These are phyloP conservation scores for Biancaea sappan DNA, from an alignment of 306 rosid species.

Conservation along the genomic window DNA sequence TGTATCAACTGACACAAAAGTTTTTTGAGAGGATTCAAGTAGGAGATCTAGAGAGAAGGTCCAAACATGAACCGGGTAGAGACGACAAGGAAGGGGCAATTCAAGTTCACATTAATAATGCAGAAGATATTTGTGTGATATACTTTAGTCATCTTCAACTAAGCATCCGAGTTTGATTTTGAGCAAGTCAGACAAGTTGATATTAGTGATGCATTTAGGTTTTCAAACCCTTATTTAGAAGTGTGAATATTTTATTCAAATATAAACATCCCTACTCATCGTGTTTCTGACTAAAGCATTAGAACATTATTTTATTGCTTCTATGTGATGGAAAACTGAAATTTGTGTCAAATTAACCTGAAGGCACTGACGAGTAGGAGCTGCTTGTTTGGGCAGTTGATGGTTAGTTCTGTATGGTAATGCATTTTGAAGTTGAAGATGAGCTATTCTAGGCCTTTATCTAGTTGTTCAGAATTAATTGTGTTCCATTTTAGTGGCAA, in stretches of 20 bases:
- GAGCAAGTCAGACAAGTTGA: neutral
- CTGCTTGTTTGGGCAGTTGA: neutral
- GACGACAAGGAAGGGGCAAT: conserved; percentile 11
- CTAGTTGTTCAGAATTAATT: neutral
- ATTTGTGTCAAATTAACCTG: neutral
- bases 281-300: neutral
- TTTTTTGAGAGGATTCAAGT: neutral
- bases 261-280: neutral
- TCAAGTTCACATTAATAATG: neutral
- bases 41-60: conserved; percentile 7
- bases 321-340: neutral
- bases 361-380: neutral
- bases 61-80: conserved; percentile 9
- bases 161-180: conserved; percentile 6
- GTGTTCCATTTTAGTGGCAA: neutral
- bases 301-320: neutral
- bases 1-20: neutral
- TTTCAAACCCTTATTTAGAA: neutral
- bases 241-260: neutral
- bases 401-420: neutral
- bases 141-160: neutral
- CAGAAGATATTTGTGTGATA: conserved; percentile 1
- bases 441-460: neutral
- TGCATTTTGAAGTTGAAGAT: neutral
- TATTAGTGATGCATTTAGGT: neutral